These are phyloP conservation scores for Aureobasidium lini DNA, from an alignment of 2,329 filamentous ascomycete species.

Conservation along the genomic window DNA sequence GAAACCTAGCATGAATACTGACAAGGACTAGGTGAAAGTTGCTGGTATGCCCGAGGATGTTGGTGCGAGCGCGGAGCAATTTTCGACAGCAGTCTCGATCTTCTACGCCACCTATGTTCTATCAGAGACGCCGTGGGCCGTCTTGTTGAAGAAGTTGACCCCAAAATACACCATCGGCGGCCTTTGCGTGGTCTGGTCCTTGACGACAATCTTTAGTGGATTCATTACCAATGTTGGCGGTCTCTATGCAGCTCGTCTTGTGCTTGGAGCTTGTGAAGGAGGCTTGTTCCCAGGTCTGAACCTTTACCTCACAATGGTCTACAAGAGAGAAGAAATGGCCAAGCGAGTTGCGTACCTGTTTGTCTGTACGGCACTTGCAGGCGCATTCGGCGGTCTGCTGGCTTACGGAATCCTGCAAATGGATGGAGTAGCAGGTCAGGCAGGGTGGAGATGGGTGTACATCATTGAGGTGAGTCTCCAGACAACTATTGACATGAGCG, in stretches of 20 bases:
- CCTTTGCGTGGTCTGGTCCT: conserved; percentile 39
- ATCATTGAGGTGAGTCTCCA: conserved; percentile 21
- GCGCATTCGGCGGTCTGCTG: conserved; percentile 35
- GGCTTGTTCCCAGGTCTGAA: conserved; percentile 24
- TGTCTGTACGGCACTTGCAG: conserved; percentile 33
- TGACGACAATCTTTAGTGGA: conserved; percentile 43
- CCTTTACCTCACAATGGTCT: conserved; percentile 32
- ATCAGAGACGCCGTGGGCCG: conserved; percentile 41
- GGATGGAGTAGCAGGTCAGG: conserved; percentile 23
- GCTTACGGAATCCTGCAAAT: conserved; percentile 28
- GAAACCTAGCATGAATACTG: background rate
- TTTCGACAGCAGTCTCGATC: conserved; percentile 43
- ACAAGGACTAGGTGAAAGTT: conserved; percentile 23
- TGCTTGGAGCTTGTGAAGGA: conserved; percentile 22
- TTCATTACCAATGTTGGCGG: conserved; percentile 37
- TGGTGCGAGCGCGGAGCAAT: conserved; percentile 33
- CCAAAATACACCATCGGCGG: conserved; percentile 35
- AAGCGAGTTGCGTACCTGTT: conserved; percentile 37
- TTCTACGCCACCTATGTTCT: conserved; percentile 47
- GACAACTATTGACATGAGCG: too few species aligned
- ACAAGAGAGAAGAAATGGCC: conserved; percentile 37
- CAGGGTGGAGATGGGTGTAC: conserved; percentile 28
- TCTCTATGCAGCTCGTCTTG: conserved; percentile 32
- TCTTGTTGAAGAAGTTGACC: conserved; percentile 42
- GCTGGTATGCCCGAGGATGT: conserved; percentile 42